These are phyloP conservation scores for Gonium pectorale DNA, from an alignment of 139 green algal species.

Conservation along the genomic window DNA sequence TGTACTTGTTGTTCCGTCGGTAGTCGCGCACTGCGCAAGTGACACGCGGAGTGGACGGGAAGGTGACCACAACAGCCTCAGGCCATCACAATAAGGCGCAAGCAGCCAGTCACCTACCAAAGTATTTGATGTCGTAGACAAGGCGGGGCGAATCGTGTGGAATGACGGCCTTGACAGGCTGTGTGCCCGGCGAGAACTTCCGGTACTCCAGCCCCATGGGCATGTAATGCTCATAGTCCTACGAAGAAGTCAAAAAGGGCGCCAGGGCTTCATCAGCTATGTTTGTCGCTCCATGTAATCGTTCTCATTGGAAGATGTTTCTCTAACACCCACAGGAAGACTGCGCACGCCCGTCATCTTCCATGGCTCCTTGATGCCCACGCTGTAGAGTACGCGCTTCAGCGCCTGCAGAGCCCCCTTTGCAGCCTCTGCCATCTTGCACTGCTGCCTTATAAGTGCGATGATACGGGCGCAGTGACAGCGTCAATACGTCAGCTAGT, in stretches of 20 bases:
- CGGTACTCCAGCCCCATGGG: conserved; percentile 54
- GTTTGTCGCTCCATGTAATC: too few relatives aligned
- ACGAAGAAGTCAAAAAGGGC: too few relatives aligned
- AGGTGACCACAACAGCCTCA: too few relatives aligned
- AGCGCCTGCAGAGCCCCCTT: conserved; percentile 12
- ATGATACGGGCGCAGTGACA: too few relatives aligned
- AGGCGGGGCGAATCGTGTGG: conserved; percentile 68
- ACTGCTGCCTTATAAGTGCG: not conserved
- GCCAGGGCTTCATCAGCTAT: too few relatives aligned
- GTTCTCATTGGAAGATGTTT: too few relatives aligned
- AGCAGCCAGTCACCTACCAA: conserved; percentile 49
- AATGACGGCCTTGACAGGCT: conserved; percentile 68
- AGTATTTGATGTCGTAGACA: conserved; percentile 89
- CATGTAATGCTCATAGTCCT: conserved; percentile 63
- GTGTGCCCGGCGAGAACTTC: conserved; percentile 58
- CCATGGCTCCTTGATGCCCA: conserved; percentile 63
- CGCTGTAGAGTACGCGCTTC: conserved; percentile 4
- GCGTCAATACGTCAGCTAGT: too few relatives aligned
- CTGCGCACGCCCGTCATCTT: conserved; percentile 57
- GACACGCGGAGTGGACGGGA: not conserved
- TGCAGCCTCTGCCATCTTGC: conserved; percentile 25
- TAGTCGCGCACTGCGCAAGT: conserved; percentile 57
- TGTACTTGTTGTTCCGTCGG: conserved; percentile 65
- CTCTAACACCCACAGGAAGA: too few relatives aligned
- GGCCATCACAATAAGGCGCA: too few relatives aligned